These are phyloP conservation scores for Aspergillus fumigatus DNA, from an alignment of 2,329 filamentous ascomycete species.

Conservation along the genomic window DNA sequence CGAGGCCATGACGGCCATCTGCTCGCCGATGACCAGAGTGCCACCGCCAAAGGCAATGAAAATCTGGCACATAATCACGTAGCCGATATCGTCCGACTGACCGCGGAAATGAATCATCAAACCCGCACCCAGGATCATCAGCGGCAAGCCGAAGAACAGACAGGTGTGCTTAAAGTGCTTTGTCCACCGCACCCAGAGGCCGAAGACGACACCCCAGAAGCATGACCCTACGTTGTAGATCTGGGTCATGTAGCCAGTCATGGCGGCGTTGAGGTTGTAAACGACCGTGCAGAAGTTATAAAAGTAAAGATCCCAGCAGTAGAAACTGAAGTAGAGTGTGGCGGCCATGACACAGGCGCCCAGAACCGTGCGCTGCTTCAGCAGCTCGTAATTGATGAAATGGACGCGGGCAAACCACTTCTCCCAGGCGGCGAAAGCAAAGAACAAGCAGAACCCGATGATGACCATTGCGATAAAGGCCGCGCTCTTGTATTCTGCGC, in stretches of 20 bases:
- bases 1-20: conserved; percentile 56
- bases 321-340: conserved; percentile 48
- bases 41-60: conserved; percentile 53
- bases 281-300: conserved; percentile 53
- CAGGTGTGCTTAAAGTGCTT: conserved; percentile 51
- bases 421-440: conserved; percentile 54
- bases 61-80: conserved; percentile 53
- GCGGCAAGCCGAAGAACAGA: conserved; percentile 48
- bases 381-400: conserved; percentile 53
- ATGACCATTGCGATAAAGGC: conserved; percentile 50
- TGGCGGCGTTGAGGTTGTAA: conserved; percentile 39
- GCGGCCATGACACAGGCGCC: conserved; percentile 49
- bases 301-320: conserved; percentile 52
- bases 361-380: conserved; percentile 47
- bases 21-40: conserved; percentile 51
- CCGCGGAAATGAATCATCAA: conserved; percentile 56
- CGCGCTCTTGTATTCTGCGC: conserved; percentile 41
- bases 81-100: conserved; percentile 44
- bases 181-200: conserved; percentile 46
- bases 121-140: conserved; percentile 50
- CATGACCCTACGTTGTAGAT: conserved; percentile 54
- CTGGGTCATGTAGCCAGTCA: conserved; percentile 46
- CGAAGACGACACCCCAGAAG: conserved; percentile 48
- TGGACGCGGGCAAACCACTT: conserved; percentile 47
- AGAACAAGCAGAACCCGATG: conserved; percentile 51